These are phyloP conservation scores for Vanderwaltozyma polyspora DNA, from an alignment of 805 yeast species.

Conservation along the genomic window DNA sequence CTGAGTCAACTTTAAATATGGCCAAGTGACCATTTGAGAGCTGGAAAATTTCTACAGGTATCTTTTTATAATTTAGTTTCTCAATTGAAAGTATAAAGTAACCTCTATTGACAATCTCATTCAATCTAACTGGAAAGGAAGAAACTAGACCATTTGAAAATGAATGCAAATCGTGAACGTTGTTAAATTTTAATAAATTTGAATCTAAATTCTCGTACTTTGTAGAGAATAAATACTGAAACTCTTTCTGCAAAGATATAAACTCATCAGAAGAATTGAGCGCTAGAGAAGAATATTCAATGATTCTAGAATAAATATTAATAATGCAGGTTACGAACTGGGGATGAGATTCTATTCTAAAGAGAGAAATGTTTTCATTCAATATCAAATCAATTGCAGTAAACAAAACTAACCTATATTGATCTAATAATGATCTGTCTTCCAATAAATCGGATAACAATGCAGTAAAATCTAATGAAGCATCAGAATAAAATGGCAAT, in stretches of 20 bases:
- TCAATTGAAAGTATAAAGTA: slow-evolving; percentile 13
- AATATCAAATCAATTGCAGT: slow-evolving; percentile 1
- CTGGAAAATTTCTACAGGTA: slow-evolving; percentile 18
- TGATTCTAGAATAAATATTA: neutral
- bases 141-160: slow-evolving; percentile 9
- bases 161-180: slow-evolving; percentile 18
- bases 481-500: neutral
- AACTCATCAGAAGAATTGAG: neutral
- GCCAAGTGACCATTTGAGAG: slow-evolving; percentile 19
- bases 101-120: slow-evolving; percentile 11
- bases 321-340: neutral
- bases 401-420: neutral
- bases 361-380: neutral
- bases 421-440: neutral
- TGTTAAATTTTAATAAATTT: slow-evolving; percentile 10
- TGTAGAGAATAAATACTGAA: slow-evolving; percentile 6
- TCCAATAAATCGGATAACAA: neutral
- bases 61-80: slow-evolving; percentile 9
- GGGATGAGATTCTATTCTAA: neutral
- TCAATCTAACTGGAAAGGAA: slow-evolving; percentile 11
- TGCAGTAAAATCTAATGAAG: too few relatives aligned
- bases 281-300: neutral
- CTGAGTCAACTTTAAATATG: slow-evolving; percentile 17
- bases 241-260: neutral
- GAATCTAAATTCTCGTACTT: slow-evolving; percentile 7